Evolutionary conservation across 495 filamentous ascomycete genomes (phyloP).

Genomic region (Podospora anserina): DNA sequence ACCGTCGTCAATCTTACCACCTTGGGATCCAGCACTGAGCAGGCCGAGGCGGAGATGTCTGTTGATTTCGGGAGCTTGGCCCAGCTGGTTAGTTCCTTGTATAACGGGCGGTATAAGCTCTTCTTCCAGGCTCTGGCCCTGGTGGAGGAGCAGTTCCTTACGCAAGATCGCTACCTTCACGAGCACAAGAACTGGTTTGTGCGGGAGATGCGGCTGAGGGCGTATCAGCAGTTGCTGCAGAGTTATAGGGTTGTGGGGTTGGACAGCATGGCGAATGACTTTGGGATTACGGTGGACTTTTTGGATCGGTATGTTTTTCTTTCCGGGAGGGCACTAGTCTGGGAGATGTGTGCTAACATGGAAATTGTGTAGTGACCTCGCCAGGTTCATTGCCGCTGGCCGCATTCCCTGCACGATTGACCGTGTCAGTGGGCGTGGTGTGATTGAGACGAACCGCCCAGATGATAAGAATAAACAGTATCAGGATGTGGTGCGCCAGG

Average conservation of each 20-base stretch:
- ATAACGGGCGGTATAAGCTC: constrained; percentile 85
- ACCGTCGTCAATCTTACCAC: constrained; percentile 83
- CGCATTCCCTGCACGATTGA: constrained; percentile 95
- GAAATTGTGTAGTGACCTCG: constrained; percentile 66
- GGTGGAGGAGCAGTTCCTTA: constrained; percentile 91
- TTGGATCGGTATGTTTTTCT: constrained; percentile 71
- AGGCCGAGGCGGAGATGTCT: constrained; percentile 71
- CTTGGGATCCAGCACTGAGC: constrained; percentile 62
- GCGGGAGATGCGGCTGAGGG: constrained; percentile 92
- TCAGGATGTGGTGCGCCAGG: constrained; percentile 92
- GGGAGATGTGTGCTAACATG: too few relatives aligned
- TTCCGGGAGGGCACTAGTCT: background rate
- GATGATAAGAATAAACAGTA: constrained; percentile 99
- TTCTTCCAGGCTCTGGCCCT: constrained; percentile 90
- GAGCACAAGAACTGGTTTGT: constrained; percentile 96
- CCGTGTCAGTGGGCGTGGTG: constrained; percentile 78
- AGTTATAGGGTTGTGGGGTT: constrained; percentile 95
- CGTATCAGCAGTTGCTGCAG: constrained; percentile 95
- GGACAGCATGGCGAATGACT: constrained; percentile 91
- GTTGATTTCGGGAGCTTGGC: constrained; percentile 80
- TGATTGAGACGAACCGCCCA: constrained; percentile 95
- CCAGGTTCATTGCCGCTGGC: constrained; percentile 93
- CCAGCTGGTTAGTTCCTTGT: constrained; percentile 82
- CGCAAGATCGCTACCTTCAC: constrained; percentile 85
- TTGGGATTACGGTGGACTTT: constrained; percentile 93